Conservation (phyloP, 495 filamentous ascomycete species). For the Talaromyces trachyspermus region DNA sequence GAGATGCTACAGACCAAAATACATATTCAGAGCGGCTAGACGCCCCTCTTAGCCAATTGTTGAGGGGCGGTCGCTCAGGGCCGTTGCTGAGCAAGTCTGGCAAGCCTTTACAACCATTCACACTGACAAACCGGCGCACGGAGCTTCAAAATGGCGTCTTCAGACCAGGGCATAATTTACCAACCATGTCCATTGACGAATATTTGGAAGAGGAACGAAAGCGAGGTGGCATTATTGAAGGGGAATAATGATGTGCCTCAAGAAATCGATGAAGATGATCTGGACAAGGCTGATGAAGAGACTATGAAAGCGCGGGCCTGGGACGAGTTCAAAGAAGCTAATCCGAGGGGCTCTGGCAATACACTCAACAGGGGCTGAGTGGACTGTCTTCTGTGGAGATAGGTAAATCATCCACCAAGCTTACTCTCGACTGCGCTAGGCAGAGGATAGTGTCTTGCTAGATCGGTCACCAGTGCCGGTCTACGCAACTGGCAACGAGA, state of each 20-base stretch:
- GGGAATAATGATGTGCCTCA: constrained; percentile 57
- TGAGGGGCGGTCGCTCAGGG: constrained; percentile 49
- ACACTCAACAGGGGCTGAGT: constrained; percentile 72
- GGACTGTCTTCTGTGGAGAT: neutral
- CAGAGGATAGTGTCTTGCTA: too few relatives aligned
- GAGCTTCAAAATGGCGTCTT: constrained; percentile 80
- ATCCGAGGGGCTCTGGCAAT: constrained; percentile 81
- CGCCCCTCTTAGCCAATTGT: constrained; percentile 45
- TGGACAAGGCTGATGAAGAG: constrained; percentile 76
- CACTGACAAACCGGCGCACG: constrained; percentile 69
- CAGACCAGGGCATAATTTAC: constrained; percentile 80
- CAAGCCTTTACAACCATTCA: constrained; percentile 88
- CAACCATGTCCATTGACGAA: constrained; percentile 97
- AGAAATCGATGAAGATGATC: constrained; percentile 81
- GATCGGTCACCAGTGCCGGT: too few relatives aligned
- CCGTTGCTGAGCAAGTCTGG: constrained; percentile 75
- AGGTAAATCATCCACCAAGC: too few relatives aligned
- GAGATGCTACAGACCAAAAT: constrained; percentile 27
- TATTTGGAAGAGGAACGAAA: constrained; percentile 87
- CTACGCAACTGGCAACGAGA: too few relatives aligned
- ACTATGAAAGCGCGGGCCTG: constrained; percentile 90
- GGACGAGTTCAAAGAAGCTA: constrained; percentile 91
- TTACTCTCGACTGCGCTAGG: too few relatives aligned
- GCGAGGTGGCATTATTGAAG: constrained; percentile 85
- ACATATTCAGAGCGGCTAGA: constrained; percentile 75